These are phyloP conservation scores for Helminthosporium solani DNA, from an alignment of 2,329 filamentous ascomycete species.

Conservation along the genomic window DNA sequence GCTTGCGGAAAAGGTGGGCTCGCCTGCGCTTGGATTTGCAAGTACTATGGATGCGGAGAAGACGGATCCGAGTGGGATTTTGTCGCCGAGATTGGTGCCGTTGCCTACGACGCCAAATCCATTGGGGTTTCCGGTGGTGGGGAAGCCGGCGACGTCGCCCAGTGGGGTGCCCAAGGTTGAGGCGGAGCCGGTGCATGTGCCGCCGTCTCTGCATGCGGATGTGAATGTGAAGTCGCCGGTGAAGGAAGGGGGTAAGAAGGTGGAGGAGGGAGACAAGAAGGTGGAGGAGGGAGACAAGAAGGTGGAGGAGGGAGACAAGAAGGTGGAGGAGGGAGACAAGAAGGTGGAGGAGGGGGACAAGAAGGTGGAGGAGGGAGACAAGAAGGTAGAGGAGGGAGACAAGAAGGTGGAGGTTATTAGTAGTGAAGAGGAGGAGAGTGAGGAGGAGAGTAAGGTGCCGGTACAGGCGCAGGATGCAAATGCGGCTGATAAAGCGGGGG, in stretches of 20 bases:
- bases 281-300: too few relatives aligned
- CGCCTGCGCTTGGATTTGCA: conserved; percentile 13
- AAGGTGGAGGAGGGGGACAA: background rate
- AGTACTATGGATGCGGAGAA: conserved; percentile 30
- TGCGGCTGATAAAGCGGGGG: conserved; percentile 33
- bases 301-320: too few relatives aligned
- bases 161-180: conserved; percentile 19
- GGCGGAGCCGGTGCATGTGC: conserved; percentile 21
- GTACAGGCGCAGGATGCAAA: conserved; percentile 28
- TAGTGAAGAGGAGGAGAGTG: conserved; percentile 1
- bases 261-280: too few relatives aligned
- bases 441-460: conserved; percentile 11
- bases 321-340: too few relatives aligned
- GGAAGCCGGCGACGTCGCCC: conserved; percentile 5
- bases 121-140: too few relatives aligned
- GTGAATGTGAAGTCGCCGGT: conserved; percentile 18
- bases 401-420: conserved; percentile 15
- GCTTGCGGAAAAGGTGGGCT: conserved; percentile 36
- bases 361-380: conserved; percentile 30
- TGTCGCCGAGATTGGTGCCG: conserved; percentile 22
- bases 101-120: conserved; percentile 20
- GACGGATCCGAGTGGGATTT: conserved; percentile 14
- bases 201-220: conserved; percentile 26
- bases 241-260: too few relatives aligned
- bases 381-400: conserved; percentile 30